phyloP scores from a whole-genome alignment of 73 alveolate species.

The Uronychia setigera region DNA sequence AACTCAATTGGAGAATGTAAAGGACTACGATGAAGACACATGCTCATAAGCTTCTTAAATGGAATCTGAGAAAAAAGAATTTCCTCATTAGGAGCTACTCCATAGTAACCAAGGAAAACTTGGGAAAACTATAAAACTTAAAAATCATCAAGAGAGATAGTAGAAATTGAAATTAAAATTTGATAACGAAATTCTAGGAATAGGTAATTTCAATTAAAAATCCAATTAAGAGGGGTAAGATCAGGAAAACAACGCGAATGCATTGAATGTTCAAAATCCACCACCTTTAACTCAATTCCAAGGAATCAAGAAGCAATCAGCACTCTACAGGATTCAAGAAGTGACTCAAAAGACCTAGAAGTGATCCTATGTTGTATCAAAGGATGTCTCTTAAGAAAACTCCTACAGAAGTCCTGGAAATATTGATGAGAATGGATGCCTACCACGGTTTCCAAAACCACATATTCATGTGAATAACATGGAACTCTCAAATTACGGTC shows the following conservation, averaged over 20 bases:
- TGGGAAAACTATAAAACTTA: neutral
- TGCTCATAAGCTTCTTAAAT: too few species aligned
- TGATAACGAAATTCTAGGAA: neutral
- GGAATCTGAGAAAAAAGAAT: too few species aligned
- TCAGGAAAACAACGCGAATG: neutral
- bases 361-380: neutral
- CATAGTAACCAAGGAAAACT: too few species aligned
- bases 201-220: neutral
- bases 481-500: neutral
- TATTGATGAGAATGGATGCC: too few species aligned
- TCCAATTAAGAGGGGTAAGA: neutral
- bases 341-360: neutral
- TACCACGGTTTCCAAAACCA: neutral
- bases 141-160: too few species aligned
- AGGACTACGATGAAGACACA: neutral
- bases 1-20: neutral
- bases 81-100: too few species aligned
- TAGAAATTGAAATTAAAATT: too few species aligned
- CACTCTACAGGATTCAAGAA: neutral
- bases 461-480: neutral
- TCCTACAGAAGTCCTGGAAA: conserved; percentile 1
- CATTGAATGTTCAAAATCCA: neutral
- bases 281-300: neutral
- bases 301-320: neutral
- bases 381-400: neutral